Percentiles rank a stretch among this genome's conserved stretches.
Conservation (phyloP, 2,329 filamentous ascomycete species). For the Periconia digitata region DNA sequence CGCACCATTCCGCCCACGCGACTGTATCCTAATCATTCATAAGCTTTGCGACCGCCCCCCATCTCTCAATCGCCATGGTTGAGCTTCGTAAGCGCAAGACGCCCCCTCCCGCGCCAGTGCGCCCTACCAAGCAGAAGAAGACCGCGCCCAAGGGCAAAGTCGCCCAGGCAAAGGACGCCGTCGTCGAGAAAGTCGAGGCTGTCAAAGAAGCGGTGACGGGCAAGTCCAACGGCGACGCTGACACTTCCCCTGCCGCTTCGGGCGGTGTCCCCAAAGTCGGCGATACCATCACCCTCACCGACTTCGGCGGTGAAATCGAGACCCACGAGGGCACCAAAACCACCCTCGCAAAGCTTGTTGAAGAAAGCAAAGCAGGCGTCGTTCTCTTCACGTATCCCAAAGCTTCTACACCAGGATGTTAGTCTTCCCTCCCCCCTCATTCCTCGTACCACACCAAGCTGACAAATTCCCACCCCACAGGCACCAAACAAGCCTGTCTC, state of each 20-base stretch:
- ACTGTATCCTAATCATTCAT: constrained; percentile 22
- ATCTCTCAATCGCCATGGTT: constrained; percentile 46
- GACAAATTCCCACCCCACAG: constrained; percentile 52
- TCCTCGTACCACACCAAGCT: constrained; percentile 5
- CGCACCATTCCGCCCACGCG: constrained; percentile 15
- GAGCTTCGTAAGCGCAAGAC: constrained; percentile 66
- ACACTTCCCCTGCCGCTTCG: constrained; percentile 19
- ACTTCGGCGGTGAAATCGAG: constrained; percentile 71
- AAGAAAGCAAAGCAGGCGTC: constrained; percentile 80
- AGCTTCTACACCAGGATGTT: constrained; percentile 92
- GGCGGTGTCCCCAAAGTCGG: constrained; percentile 46
- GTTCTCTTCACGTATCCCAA: constrained; percentile 95
- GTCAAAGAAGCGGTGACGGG: constrained; percentile 35
- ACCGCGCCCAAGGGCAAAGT: constrained; percentile 39
- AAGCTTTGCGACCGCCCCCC: constrained; percentile 25
- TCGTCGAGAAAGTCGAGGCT: constrained; percentile 35
- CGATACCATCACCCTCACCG: constrained; percentile 55
- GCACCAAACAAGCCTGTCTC: constrained; percentile 88
- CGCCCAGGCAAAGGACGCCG: constrained; percentile 35
- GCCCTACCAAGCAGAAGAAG: constrained; percentile 50
- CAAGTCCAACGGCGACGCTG: constrained; percentile 35
- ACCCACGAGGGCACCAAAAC: constrained; percentile 82
- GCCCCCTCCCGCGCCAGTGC: constrained; percentile 51
- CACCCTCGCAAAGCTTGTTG: constrained; percentile 76
- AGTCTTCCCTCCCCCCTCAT: constrained; percentile 43